Conservation (phyloP, 1,284 basidiomycete species). For the Hymenochaete sp. region DNA sequence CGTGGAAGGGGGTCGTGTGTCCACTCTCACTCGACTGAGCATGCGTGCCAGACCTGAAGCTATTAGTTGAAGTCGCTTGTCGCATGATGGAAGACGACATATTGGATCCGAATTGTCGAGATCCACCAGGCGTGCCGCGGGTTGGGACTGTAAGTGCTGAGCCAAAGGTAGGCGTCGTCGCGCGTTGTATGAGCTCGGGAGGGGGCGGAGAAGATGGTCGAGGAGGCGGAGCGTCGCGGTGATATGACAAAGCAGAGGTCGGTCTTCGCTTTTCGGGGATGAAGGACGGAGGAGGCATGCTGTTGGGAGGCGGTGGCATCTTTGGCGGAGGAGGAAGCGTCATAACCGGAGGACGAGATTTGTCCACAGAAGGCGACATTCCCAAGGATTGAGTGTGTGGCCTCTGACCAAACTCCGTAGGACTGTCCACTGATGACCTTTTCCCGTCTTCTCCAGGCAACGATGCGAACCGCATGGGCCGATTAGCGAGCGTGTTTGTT, state of each 20-base stretch:
- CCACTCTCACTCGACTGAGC: no score
- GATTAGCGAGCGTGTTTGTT: conserved; percentile 30
- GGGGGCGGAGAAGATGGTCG: conserved; percentile 86
- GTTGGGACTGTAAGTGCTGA: conserved; percentile 51
- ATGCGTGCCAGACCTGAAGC: conserved; percentile 66
- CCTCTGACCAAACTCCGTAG: conserved; percentile 37
- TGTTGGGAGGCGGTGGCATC: conserved; percentile 65
- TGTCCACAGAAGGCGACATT: conserved; percentile 53
- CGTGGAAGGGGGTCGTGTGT: conserved; percentile 41
- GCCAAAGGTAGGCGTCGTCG: conserved; percentile 74
- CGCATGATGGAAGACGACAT: conserved; percentile 57
- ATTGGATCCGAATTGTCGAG: conserved; percentile 55
- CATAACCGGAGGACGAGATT: conserved; percentile 78
- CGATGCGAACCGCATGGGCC: conserved; percentile 29
- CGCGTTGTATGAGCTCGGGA: conserved; percentile 77
- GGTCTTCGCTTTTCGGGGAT: conserved; percentile 60
- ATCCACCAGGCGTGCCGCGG: conserved; percentile 34
- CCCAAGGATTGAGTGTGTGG: conserved; percentile 36
- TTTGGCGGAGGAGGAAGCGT: conserved; percentile 76
- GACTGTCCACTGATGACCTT: conserved; percentile 41
- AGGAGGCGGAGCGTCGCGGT: conserved; percentile 55
- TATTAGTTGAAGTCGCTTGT: conserved; percentile 71
- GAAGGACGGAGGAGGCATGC: conserved; percentile 67
- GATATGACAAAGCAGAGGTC: conserved; percentile 40
- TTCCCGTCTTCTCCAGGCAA: conserved; percentile 31